Conservation (phyloP, 2,329 filamentous ascomycete species). For the Pseudogymnoascus sp. region DNA sequence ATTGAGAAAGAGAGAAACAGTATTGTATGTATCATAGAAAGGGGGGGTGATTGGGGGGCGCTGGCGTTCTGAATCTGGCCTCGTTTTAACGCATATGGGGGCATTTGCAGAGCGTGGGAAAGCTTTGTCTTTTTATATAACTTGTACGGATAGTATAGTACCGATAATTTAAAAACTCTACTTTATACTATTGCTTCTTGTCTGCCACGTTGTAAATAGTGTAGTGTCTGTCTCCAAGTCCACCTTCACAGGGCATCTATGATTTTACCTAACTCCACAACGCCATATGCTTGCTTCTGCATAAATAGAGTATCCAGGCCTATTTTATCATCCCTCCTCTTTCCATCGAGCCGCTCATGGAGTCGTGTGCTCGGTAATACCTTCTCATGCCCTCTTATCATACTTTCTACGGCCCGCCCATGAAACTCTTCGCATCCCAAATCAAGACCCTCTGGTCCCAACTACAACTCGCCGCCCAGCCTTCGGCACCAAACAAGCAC, state of each 20-base stretch:
- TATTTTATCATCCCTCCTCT: background rate
- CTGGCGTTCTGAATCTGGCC: constrained; percentile 4
- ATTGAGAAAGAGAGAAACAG: background rate
- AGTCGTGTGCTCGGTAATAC: no score
- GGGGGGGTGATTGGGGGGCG: background rate
- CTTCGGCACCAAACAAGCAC: constrained; percentile 91
- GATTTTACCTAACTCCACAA: constrained; percentile 1
- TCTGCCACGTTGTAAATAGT: background rate
- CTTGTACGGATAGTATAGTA: background rate
- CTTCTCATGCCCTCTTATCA: background rate
- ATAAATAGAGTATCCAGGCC: background rate
- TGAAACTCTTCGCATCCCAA: constrained; percentile 74
- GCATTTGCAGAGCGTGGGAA: constrained; percentile 3
- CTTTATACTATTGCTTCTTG: background rate
- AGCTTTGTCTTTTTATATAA: constrained; percentile 4
- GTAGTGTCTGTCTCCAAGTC: background rate
- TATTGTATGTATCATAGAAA: constrained; percentile 2
- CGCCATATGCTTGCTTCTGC: background rate
- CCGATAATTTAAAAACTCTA: constrained; percentile 6
- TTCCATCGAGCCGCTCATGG: background rate
- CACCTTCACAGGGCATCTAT: background rate
- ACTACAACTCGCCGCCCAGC: constrained; percentile 88
- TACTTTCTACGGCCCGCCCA: constrained; percentile 30
- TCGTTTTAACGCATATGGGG: background rate
- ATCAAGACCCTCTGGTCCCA: constrained; percentile 91